Base-by-base conservation (phyloP, 331 rosid genomes). In the Arachis monticola region DNA sequence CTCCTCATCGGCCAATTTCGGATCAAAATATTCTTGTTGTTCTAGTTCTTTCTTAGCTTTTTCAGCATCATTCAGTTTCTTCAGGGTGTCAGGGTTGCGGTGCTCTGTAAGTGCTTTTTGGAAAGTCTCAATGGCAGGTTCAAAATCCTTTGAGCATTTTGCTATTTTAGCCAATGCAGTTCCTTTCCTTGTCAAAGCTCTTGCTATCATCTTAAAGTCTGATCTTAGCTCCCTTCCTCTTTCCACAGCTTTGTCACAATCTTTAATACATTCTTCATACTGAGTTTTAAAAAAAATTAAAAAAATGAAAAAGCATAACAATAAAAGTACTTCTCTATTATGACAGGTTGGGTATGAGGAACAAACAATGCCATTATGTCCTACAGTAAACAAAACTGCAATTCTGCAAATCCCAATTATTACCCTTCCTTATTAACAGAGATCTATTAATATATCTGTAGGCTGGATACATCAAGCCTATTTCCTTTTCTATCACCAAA, bases 81-180 rank as follows among this genome's bases (percentile, higher is more conserved):
- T 91, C 69, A 87, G 72, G 8, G 93, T 91, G 22, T 91, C 95
- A 1, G 93, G 90, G 73, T 91, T 87, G 13, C 93, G 94, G 70
- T 89, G 95, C 90, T 91, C 97, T 0, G 95, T 91, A 61, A 91
- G 95, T 68, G 96, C 95, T 77, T 89, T 91, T 65, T 91, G 96
- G 91, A 87, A 91, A 17, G 77, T n/a, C 82, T 91, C 93, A 68
- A 91, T 87, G 7, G 93, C 95, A 57, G 81, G 83, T 41, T 87
- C 97, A 71, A 72, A 89, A 74, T 89, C 97, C 84, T 91, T 86
- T 0, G 96, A 81, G 82, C 79, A 64, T 76, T 87, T 86, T 3
- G 96, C 95, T 85, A 86, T 60, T 87, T 91, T 91, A 13, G 35
- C 84, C 58, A 86, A 77, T n/a, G 96, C 97, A 38, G 86, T 84